Evolutionary conservation across 75 land plant species (phyloP), one percentile per base, ranked within the genome.

Genomic region (Sequoia sempervirens): DNA sequence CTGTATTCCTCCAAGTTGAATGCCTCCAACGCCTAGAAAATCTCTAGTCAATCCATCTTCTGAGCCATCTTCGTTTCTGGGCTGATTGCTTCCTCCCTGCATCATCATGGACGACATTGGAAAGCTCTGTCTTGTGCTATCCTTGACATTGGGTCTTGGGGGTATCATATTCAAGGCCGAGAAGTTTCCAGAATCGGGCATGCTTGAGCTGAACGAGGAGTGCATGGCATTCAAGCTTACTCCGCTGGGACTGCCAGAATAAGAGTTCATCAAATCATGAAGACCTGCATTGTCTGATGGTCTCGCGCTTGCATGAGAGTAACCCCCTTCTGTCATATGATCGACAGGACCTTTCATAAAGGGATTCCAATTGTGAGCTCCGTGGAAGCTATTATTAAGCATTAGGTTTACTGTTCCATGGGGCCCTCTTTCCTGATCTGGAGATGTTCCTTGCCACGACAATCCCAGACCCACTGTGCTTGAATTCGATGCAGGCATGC

Each of bases 11-110:
- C 64, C 54, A 7, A 18, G 6, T 2, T 32, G 38, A 1, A 40
- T 79, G 7, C 86, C 89, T 30, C 89, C 88, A 34, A 88, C 89
- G 36, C 96, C 93, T 82, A 94, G 89, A 85, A 94, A 94, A 75
- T 94, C 96, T 81, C 95, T 88, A 5, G 96, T 94, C 83, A 93
- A 80, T 54, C 84, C 87, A 66, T 94, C 92, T 36, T 53, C 88
- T 61, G 61, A 85, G 5, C 61, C 76, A 72, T 75, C 74, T 12
- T 75, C 81, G 50, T 78, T 78, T 43, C 80, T 40, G 4, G 47
- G 45, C 7, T 20, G 64, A 58, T 54, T 54, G 5, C 20, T 75
- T 20, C 79, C 79, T 41, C 79, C 50, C 4, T 43, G 80, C 50
- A 45, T 78, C 30, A 41, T 26, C 10, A 26, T 17, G 7, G 80